Base-by-base conservation (phyloP, 441 rosid species). In the Adansonia rubrostipa region DNA sequence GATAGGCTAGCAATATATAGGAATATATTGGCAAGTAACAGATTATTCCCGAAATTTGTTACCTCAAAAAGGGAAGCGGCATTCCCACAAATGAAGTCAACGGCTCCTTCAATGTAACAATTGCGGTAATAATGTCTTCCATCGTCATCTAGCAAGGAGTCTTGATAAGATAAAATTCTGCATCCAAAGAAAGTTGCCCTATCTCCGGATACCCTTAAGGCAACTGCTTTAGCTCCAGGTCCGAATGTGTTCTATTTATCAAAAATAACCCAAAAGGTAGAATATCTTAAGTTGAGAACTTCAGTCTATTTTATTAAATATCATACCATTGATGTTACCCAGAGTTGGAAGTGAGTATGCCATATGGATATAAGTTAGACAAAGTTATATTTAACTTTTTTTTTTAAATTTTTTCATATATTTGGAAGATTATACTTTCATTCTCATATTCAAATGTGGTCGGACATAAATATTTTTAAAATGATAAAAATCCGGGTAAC, bases 31-130 rank as follows among this genome's bases (percentile, higher is more conserved):
- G 15, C 4, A 3, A 36, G 19, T 19, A 53, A 50, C 1, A 8
- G 1, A 70, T 63, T 63, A 13, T 28, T 70, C 44, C 9, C 10
- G 20, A 0, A 10, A 9, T 48, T 76, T 57, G 17, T 85, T 60
- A 78, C 80, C 80, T 78, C 80, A 48, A 71, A 84, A 68, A 42
- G 93, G 85, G 24, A 84, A 76, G 60, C 91, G 4, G 80, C 95
- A 9, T 89, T 86, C 10, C 93, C 91, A 62, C 86, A 88, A 74
- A 88, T 65, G 72, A 88, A 88, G 76, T 88, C 91, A 0, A 87
- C 88, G 0, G 92, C 89, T 54, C 88, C 90, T 86, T 88, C 88
- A 19, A 89, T 79, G 71, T 83, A 84, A 77, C 91, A 86, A 77
- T 85, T 56, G 73, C 78, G 82, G 75, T 85, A 87, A 68, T 87